Base-by-base conservation (phyloP, 257 asterid species). In the Ilex asprella region DNA sequence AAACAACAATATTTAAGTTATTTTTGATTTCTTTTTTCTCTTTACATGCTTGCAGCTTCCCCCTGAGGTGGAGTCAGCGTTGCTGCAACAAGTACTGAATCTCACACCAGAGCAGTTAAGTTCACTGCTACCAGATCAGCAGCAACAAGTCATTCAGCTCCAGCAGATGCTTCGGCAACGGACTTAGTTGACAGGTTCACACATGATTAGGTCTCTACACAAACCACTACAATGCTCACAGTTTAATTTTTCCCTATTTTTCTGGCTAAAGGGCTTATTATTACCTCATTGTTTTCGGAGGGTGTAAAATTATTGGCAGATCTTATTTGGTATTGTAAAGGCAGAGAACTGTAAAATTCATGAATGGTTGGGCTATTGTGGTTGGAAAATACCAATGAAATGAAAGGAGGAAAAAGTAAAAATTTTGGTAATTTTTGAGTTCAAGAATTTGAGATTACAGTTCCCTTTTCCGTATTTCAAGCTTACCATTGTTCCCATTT, bases 151-250 rank as follows among this genome's bases (percentile, higher is more conserved):
- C 39, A 78, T 84, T 76, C 95, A 86, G 73, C 95, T 91, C 56
- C 98, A 91, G 78, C 83, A 82, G 85, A 81, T 81, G 95, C 95
- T 88, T 65, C 82, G 94, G 53, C 91, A 84, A 82, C 81, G 81
- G 27, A 65, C 84, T 31, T 84, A 85, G 72, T 30, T 32, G 8
- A 56, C 41, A 30, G 32, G 47, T 54, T 67, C 63, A 30, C 12
- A 39, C 16, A 13, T 31, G 10, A 47, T 39, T 35, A 52, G 35
- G 32, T 63, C 39, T 64, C 55, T 44, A 31, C 63, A 5, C 39
- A 12, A 11, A 56, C 27, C 27, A 21, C 27, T 21, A 21, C 27
- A 21, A 21, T 21, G 21, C n/a, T 10, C 7, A 51, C 60, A 60
- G 55, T 60, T 27, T 41, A 53, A 50, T 44, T 47, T 46, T 12